Conservation (phyloP, 169 alveolate species). For the Cryptosporidium canis region DNA sequence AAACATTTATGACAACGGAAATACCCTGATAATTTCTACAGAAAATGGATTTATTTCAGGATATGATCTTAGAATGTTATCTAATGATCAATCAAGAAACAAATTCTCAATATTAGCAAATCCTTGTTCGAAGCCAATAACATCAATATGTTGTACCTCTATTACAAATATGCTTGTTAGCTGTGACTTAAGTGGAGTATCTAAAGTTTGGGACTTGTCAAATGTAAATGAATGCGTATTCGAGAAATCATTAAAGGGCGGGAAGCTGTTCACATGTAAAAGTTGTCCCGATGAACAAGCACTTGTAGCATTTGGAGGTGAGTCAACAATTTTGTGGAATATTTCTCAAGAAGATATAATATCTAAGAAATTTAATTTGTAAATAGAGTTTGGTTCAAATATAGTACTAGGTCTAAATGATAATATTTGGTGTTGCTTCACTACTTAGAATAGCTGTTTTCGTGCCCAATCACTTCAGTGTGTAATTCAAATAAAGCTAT, state of each 20-base stretch:
- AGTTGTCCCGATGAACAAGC: constrained; percentile 66
- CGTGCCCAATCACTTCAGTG: too few relatives aligned
- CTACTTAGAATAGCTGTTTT: too few relatives aligned
- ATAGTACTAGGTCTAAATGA: too few relatives aligned
- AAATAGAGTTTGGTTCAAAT: too few relatives aligned
- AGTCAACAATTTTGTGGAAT: constrained; percentile 47
- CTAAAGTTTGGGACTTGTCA: constrained; percentile 51
- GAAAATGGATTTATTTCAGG: constrained; percentile 57
- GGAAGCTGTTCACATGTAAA: constrained; percentile 34
- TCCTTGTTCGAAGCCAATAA: constrained; percentile 31
- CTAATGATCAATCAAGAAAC: background rate
- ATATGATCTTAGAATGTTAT: constrained; percentile 28
- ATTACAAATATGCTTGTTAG: constrained; percentile 52
- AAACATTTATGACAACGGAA: constrained; percentile 10
- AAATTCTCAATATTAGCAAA: constrained; percentile 18
- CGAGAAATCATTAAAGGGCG: constrained; percentile 34
- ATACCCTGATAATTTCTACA: constrained; percentile 24
- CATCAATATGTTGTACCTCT: constrained; percentile 35
- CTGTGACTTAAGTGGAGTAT: constrained; percentile 29
- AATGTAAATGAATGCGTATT: constrained; percentile 7
- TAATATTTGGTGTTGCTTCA: too few relatives aligned
- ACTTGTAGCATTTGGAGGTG: constrained; percentile 69
- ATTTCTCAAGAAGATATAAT: constrained; percentile 45
- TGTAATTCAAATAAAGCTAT: too few relatives aligned
- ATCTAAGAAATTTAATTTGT: background rate